Percentiles rank a stretch among this genome's conserved stretches.
These are phyloP conservation scores for Chaetomidium leptoderma DNA, from an alignment of 495 filamentous ascomycete species.

Conservation along the genomic window DNA sequence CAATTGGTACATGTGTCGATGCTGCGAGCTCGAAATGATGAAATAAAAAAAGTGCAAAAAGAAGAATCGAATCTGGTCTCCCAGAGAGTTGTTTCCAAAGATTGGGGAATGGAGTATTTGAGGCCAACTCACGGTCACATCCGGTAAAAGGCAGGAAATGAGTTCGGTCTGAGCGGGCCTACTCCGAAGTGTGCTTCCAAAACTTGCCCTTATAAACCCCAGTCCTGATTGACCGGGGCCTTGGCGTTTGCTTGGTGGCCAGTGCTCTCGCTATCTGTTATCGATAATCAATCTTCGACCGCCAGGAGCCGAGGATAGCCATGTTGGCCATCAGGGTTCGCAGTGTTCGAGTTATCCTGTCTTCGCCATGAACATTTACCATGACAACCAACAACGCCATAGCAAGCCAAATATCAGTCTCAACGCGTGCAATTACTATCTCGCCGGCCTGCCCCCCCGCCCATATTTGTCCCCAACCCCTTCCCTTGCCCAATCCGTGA, in stretches of 20 bases:
- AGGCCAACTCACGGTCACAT: conserved; percentile 41
- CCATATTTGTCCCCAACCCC: background rate
- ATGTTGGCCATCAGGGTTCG: conserved; percentile 12
- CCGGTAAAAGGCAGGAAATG: conserved; percentile 42
- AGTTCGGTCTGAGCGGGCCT: conserved; percentile 38
- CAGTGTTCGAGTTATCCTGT: no score
- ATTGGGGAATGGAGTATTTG: conserved; percentile 36
- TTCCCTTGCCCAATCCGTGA: background rate
- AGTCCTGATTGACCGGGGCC: no score
- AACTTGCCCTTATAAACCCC: conserved; percentile 19
- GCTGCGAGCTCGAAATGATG: no score
- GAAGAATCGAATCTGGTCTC: conserved; percentile 32
- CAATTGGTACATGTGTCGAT: no score
- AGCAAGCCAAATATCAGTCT: background rate
- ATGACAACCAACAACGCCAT: background rate
- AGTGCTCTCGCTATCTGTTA: no score
- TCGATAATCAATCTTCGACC: background rate
- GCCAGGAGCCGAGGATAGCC: conserved; percentile 5
- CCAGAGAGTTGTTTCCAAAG: conserved; percentile 36
- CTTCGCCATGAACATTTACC: no score
- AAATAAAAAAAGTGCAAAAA: conserved; percentile 25
- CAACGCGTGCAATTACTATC: background rate
- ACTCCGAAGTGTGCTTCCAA: conserved; percentile 15
- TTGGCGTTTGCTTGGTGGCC: no score
- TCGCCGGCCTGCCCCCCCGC: background rate